Percentiles rank a stretch among this genome's conserved stretches.
These are phyloP conservation scores for Cyberlindnera maclurae DNA, from an alignment of 805 yeast species.

Conservation along the genomic window DNA sequence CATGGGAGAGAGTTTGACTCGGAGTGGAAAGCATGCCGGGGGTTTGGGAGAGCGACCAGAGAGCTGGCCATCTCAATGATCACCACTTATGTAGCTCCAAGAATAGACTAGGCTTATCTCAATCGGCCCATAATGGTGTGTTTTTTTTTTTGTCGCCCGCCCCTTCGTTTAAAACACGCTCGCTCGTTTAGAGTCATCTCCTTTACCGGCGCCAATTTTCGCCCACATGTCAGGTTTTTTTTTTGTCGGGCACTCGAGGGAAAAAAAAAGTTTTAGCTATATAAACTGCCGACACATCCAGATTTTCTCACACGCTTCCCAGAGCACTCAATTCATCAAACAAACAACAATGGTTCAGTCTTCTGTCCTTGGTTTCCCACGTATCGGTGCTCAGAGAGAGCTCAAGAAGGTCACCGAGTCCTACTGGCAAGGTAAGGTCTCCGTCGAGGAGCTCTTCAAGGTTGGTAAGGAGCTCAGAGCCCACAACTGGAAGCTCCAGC, in stretches of 20 bases:
- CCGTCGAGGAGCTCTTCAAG: conserved; percentile 79
- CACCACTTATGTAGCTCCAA: no score
- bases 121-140: no score
- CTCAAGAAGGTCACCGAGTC: conserved; percentile 98
- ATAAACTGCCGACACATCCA: no score
- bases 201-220: conserved; percentile 2
- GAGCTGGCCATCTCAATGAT: no score
- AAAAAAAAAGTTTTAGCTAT: no score
- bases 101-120: no score
- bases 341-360: conserved; percentile 78
- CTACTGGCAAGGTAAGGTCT: conserved; percentile 94
- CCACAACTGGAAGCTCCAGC: conserved; percentile 95
- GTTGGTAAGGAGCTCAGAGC: conserved; percentile 95
- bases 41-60: no score
- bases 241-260: not conserved
- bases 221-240: conserved; percentile 1
- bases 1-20: not conserved
- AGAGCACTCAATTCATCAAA: not conserved
- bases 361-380: conserved; percentile 98
- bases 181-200: not conserved
- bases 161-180: no score
- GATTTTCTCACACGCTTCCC: not conserved
- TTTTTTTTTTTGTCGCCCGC: no score
- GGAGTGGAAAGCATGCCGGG: not conserved
- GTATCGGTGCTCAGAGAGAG: conserved; percentile 99